Evolutionary conservation across 75 land plant species (phyloP), one percentile per base, ranked within the genome.

Genomic region (Sequoia sempervirens): DNA sequence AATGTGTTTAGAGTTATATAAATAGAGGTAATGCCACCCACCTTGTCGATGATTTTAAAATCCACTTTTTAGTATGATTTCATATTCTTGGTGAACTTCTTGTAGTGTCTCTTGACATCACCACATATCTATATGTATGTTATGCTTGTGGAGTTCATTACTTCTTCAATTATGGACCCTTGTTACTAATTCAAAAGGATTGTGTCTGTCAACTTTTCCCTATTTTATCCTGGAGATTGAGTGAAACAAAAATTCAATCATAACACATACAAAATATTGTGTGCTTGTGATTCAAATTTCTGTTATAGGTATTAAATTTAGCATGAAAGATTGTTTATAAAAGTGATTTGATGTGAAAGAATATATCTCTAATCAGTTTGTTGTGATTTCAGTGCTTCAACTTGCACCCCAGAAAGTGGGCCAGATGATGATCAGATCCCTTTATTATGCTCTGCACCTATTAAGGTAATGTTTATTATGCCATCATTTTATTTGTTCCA

Each of bases 381-480:
- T 68, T 10, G 6, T 68, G 30, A 68, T 14, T 81, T 34, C 83
- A 82, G 83, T 82, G 83, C 75, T 20, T 82, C 83, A 20, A 68
- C 46, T 30, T 82, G 83, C 18, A 72, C 30, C 32, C 78, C 75
- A 14, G 75, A 82, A 37, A 41, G 43, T 43, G 43, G 43, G 26
- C 43, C 75, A 58, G 20, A 26, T 14, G 45, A 69, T 2, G 75
- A 38, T 82, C 75, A 82, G 46, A 32, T 20, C 13, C 83, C 83
- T 3, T 36, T 66, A 13, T 82, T 82, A 43, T 82, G 83, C 78
- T 72, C 83, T 66, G 45, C 83, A 36, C 83, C 83, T 82, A 82
- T 82, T 20, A 82, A 82, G 83, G 83, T 82, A 34, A 53, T 37
- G 18, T 2, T 68, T 68, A 30, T 68, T 5, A n/a, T 10, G 5